phyloP scores from a whole-genome alignment of 768 basidiomycete species.

The Tylopilus balloui region DNA sequence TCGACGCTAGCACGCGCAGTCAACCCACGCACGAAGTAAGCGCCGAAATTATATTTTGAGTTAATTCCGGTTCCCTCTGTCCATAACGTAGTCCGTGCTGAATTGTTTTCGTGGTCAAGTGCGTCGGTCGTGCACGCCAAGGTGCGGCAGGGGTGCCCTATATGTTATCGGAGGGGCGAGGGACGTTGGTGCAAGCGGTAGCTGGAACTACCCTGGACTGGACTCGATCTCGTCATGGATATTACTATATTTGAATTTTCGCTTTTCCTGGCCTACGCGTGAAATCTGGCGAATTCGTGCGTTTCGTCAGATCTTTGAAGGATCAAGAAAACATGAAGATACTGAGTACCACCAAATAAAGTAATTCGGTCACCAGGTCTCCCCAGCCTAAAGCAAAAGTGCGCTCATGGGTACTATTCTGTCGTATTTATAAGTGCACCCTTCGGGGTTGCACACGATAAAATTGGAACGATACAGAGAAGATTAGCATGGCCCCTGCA shows the following conservation, averaged over 20 bases:
- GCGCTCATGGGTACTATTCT: background rate
- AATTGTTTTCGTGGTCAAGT: conserved; percentile 32
- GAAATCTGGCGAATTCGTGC: too few species aligned
- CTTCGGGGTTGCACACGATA: conserved; percentile 94
- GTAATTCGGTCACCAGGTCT: conserved; percentile 6
- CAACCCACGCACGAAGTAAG: conserved; percentile 45
- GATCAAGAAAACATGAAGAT: too few species aligned
- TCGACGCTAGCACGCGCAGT: conserved; percentile 40
- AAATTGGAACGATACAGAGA: conserved; percentile 99
- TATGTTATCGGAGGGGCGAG: conserved; percentile 61
- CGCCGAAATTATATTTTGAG: conserved; percentile 78
- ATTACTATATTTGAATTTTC: conserved; percentile 14
- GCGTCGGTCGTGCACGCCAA: conserved; percentile 66
- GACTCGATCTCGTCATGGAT: conserved; percentile 15
- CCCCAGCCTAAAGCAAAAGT: conserved; percentile 20
- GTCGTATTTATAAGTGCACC: conserved; percentile 42
- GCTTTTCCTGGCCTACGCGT: background rate
- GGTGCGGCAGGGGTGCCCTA: conserved; percentile 69
- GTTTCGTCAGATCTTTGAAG: too few species aligned
- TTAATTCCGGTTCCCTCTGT: background rate
- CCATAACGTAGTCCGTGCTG: background rate
- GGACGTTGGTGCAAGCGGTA: conserved; percentile 18
- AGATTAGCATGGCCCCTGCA: conserved; percentile 99
- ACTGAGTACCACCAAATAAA: conserved; percentile 6
- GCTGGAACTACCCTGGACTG: background rate